Base-by-base conservation (phyloP, 2,329 filamentous ascomycete species). In the Scopulariopsis brevicaulis region DNA sequence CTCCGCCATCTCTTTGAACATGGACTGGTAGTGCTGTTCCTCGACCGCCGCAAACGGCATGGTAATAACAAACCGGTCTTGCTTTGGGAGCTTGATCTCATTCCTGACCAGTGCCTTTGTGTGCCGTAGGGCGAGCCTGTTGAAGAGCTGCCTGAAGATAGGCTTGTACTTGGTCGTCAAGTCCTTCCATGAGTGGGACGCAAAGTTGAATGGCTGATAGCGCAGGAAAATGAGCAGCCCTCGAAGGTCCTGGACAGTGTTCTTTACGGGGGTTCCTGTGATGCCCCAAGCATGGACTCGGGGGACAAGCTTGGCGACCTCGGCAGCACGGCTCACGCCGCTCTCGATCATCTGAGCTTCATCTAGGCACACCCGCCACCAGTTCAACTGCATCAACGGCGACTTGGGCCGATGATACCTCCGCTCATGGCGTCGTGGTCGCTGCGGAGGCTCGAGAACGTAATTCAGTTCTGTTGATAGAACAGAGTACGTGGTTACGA, bases 331-430 rank as follows among this genome's bases (percentile, higher is more conserved):
- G 64, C 84, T 92, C 4, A 95, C 85, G 37, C 91, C 90, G 63
- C 83, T 93, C 68, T 97, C 93, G 50, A 97, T 85, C 87, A 96
- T 96, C 66, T 99, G 94, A 0, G 93, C 85, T 74, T 86, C 91
- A 59, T 88, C 85, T 1, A 88, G 76, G 57, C 84, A 85, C 1
- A 96, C 82, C 50, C 93, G 81, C 90, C 91, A 96, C 91, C 90
- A 97, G 1, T 79, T 83, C 20, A 96, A 82, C 63, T 88, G 82
- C 11, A 92, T 84, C 7, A 97, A 75, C 0, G 92, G 92, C 4
- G 90, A 94, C 56, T 78, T 85, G 2, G 80, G 78, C 32, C 85
- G 79, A 60, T 84, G 77, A 58, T 89, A 86, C 58, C 81, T 83
- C 63, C 85, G 83, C 58, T 80, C 77, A 8, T 86, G 81, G 56